Conservation (phyloP, 129 eudicot species). For the Logfia minima region DNA sequence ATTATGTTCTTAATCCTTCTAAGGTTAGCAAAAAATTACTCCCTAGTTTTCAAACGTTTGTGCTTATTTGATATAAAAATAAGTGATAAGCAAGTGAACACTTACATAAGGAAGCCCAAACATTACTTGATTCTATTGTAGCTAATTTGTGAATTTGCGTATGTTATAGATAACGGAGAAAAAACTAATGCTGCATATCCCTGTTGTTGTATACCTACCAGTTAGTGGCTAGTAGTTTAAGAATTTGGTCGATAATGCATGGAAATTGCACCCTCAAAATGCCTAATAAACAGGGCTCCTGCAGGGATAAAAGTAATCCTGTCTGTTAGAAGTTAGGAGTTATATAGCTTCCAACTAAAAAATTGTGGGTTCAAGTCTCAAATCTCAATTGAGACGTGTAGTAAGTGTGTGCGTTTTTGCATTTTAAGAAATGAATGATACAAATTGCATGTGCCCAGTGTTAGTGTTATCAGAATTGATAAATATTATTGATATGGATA, state of each 20-base stretch:
- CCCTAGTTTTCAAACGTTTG: too few relatives aligned
- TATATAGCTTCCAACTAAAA: not conserved
- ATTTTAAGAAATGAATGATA: not conserved
- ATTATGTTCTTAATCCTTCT: too few relatives aligned
- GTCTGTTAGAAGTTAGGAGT: not conserved
- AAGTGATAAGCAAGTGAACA: not conserved
- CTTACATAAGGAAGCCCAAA: not conserved
- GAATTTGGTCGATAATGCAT: not conserved
- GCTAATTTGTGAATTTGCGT: not conserved
- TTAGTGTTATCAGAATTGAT: slow-evolving; percentile 7
- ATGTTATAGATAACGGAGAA: not conserved
- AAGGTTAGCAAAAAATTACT: too few relatives aligned
- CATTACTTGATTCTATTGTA: not conserved
- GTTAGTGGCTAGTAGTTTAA: not conserved
- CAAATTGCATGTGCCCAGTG: not conserved
- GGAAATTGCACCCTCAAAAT: not conserved
- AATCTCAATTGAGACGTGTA: not conserved
- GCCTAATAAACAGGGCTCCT: not conserved
- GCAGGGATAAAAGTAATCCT: not conserved
- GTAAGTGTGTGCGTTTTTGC: not conserved
- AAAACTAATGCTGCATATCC: slow-evolving; percentile 1
- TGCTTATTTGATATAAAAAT: too few relatives aligned
- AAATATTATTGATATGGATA: slow-evolving; percentile 10
- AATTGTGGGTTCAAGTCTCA: not conserved
- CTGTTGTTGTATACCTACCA: not conserved